Conservation (phyloP, 2,329 filamentous ascomycete species). For the Karstenula rhodostoma region DNA sequence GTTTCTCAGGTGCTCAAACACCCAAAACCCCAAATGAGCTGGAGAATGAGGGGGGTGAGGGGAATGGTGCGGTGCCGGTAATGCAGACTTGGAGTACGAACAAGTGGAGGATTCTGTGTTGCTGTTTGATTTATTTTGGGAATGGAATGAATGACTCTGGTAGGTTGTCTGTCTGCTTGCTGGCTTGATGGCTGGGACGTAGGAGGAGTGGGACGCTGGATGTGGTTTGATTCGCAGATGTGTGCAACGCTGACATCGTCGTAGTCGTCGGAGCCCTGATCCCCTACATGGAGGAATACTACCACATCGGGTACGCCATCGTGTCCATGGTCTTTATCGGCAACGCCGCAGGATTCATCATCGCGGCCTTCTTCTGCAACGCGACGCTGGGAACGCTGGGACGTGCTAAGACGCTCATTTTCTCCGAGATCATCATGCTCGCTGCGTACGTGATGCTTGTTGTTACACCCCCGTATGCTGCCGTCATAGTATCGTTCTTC, state of each 20-base stretch:
- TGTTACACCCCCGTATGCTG: slow-evolving; percentile 73
- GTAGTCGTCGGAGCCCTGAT: slow-evolving; percentile 76
- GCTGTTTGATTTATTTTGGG: slow-evolving; percentile 71
- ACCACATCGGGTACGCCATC: slow-evolving; percentile 77
- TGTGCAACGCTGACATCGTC: too few species aligned
- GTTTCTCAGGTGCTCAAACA: slow-evolving; percentile 28
- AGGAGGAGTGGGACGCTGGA: background rate
- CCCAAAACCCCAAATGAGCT: slow-evolving; percentile 53
- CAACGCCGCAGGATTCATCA: slow-evolving; percentile 79
- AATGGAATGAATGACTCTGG: slow-evolving; percentile 77
- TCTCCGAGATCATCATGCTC: slow-evolving; percentile 65
- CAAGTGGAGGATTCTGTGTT: slow-evolving; percentile 70
- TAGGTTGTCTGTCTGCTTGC: slow-evolving; percentile 22
- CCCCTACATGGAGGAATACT: slow-evolving; percentile 80
- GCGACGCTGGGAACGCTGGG: slow-evolving; percentile 69
- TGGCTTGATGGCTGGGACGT: background rate
- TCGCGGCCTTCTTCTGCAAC: slow-evolving; percentile 75
- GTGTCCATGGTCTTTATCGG: slow-evolving; percentile 85
- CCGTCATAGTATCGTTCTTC: slow-evolving; percentile 72
- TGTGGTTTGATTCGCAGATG: too few species aligned
- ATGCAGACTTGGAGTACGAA: slow-evolving; percentile 71
- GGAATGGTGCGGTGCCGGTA: slow-evolving; percentile 53
- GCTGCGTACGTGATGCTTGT: slow-evolving; percentile 72
- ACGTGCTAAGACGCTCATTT: slow-evolving; percentile 68
- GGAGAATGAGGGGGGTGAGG: slow-evolving; percentile 63